Conservation (phyloP, 805 yeast species). For the Kazachstania kunashirensis region DNA sequence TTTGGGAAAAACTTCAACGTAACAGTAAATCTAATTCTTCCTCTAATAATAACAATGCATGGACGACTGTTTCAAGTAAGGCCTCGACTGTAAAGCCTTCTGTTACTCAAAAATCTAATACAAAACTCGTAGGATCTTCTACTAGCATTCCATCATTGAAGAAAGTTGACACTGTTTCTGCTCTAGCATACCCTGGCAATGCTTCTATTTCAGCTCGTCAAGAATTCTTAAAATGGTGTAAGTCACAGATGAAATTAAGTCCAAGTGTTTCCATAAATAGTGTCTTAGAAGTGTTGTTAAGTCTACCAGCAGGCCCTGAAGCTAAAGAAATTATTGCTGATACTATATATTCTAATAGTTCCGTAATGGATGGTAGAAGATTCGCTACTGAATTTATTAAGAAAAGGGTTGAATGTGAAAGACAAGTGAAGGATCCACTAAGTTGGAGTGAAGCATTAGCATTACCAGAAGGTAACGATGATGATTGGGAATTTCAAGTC, state of each 20-base stretch:
- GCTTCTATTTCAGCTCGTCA: constrained; percentile 38
- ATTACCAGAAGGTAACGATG: constrained; percentile 34
- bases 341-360: constrained; percentile 77
- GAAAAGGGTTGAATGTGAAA: constrained; percentile 66
- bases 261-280: constrained; percentile 70
- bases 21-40: constrained; percentile 54
- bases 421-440: constrained; percentile 36
- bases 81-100: constrained; percentile 11
- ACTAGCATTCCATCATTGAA: constrained; percentile 24
- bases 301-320: constrained; percentile 68
- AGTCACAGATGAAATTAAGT: constrained; percentile 56
- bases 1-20: constrained; percentile 51
- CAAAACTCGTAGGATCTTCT: constrained; percentile 22
- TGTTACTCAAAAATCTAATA: constrained; percentile 10
- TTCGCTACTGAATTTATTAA: constrained; percentile 85
- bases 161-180: constrained; percentile 9
- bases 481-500: constrained; percentile 58
- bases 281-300: constrained; percentile 66
- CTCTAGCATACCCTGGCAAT: constrained; percentile 21
- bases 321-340: constrained; percentile 83
- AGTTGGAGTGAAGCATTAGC: constrained; percentile 69
- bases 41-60: constrained; percentile 10
- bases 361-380: constrained; percentile 88
- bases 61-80: constrained; percentile 27
- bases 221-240: constrained; percentile 66